phyloP scores from a whole-genome alignment of 1,284 basidiomycete genomes.

The Ustilago xerochloae region DNA sequence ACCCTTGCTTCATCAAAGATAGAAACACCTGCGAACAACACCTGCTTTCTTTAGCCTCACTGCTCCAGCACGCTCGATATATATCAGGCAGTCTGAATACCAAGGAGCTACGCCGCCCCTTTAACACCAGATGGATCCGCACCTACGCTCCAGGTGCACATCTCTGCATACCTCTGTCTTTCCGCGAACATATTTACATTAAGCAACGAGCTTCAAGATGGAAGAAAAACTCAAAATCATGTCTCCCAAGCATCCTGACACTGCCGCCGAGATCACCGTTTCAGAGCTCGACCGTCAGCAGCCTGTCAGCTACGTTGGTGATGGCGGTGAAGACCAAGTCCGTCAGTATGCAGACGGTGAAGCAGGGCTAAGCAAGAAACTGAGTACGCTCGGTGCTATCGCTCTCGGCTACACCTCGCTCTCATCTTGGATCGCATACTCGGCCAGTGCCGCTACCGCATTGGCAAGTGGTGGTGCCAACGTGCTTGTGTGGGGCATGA shows the following conservation, averaged over 20 bases:
- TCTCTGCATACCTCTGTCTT: background rate
- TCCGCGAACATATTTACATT: background rate
- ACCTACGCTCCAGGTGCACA: background rate
- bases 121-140: background rate
- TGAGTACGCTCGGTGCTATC: slow-evolving; percentile 21
- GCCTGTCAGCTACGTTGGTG: background rate
- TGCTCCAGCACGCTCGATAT: too few species aligned
- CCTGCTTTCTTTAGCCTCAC: too few species aligned
- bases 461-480: slow-evolving; percentile 37
- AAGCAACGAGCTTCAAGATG: background rate
- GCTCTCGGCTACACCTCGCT: slow-evolving; percentile 26
- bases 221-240: slow-evolving; percentile 1
- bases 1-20: too few species aligned
- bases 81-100: too few species aligned
- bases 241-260: slow-evolving; percentile 1
- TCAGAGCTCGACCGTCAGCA: slow-evolving; percentile 12
- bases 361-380: slow-evolving; percentile 22
- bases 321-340: slow-evolving; percentile 3
- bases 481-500: slow-evolving; percentile 33
- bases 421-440: slow-evolving; percentile 39
- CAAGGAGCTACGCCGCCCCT: background rate
- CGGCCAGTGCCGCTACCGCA: slow-evolving; percentile 14
- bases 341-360: background rate
- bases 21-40: too few species aligned
- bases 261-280: slow-evolving; percentile 6